Percentiles rank a stretch among this genome's conserved stretches.
phyloP scores from a whole-genome alignment of 2,329 filamentous ascomycete species.

The Fonsecaea pedrosoi region DNA sequence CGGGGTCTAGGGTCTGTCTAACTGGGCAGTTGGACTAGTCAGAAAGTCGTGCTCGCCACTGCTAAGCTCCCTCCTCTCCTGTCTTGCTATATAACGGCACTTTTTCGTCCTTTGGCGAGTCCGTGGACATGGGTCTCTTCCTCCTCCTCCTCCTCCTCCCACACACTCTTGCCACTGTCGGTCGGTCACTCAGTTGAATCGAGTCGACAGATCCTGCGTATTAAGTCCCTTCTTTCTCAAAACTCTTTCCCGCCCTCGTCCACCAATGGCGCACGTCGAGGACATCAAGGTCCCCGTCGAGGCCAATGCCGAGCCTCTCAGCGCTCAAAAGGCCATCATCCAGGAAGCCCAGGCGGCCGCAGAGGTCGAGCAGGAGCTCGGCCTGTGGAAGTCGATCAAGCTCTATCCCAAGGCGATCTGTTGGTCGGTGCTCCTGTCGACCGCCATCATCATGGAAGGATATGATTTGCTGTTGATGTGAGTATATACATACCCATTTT shows the following conservation, averaged over 20 bases:
- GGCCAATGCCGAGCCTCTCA: constrained; percentile 4
- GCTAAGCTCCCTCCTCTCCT: neutral
- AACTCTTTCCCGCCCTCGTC: neutral
- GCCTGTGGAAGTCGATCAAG: constrained; percentile 74
- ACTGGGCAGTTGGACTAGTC: too few species aligned
- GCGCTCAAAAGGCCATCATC: constrained; percentile 12
- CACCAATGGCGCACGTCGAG: constrained; percentile 9
- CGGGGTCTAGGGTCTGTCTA: too few species aligned
- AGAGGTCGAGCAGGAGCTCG: constrained; percentile 66
- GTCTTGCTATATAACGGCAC: neutral
- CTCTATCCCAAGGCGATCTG: constrained; percentile 85
- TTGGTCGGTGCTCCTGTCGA: constrained; percentile 85
- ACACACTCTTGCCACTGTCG: neutral
- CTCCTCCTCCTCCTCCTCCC: neutral
- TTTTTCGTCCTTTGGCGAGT: neutral
- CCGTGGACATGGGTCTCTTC: neutral
- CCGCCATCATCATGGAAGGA: constrained; percentile 88
- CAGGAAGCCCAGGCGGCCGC: constrained; percentile 42
- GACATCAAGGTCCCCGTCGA: constrained; percentile 10
- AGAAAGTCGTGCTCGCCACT: neutral
- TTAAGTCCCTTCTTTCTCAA: neutral
- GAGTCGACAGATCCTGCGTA: neutral
- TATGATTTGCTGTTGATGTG: constrained; percentile 23
- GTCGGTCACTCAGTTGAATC: neutral
- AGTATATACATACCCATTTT: constrained; percentile 56